phyloP scores from a whole-genome alignment of 2,329 filamentous ascomycete genomes.

The Trichoderma harzianum region DNA sequence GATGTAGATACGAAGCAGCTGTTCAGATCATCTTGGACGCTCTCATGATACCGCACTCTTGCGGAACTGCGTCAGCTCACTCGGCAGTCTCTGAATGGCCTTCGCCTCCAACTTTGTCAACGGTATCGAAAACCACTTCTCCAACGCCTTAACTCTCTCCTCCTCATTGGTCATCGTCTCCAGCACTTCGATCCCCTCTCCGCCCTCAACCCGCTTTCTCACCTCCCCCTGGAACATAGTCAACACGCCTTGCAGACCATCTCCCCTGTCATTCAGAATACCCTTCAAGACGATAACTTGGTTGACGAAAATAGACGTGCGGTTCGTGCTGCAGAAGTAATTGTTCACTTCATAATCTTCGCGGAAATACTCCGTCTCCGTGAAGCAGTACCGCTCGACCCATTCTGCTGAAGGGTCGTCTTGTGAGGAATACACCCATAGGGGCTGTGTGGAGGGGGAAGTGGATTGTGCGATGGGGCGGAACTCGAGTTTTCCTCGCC shows the following conservation, averaged over 20 bases:
- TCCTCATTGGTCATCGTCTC: conserved; percentile 44
- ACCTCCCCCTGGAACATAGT: conserved; percentile 44
- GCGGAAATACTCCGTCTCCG: conserved; percentile 46
- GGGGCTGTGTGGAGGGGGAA: conserved; percentile 31
- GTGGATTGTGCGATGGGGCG: conserved; percentile 31
- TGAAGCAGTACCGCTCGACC: conserved; percentile 49
- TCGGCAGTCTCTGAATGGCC: conserved; percentile 44
- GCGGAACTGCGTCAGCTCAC: conserved; percentile 13
- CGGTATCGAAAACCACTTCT: conserved; percentile 48
- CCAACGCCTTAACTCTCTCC: conserved; percentile 47
- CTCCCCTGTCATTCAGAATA: conserved; percentile 24
- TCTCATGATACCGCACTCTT: background rate
- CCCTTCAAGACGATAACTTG: conserved; percentile 35
- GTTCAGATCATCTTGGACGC: background rate
- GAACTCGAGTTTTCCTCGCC: conserved; percentile 43
- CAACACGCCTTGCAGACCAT: conserved; percentile 34
- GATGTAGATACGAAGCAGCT: background rate
- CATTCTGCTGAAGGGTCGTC: conserved; percentile 36
- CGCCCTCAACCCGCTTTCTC: conserved; percentile 39
- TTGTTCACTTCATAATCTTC: conserved; percentile 49
- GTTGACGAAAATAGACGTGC: conserved; percentile 38
- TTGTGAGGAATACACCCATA: conserved; percentile 40
- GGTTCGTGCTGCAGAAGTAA: conserved; percentile 34
- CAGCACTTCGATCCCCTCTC: conserved; percentile 33
- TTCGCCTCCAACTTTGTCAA: conserved; percentile 44